Evolutionary conservation across 257 asterid genomes (phyloP).

Genomic region (Solanum medicagineum): DNA sequence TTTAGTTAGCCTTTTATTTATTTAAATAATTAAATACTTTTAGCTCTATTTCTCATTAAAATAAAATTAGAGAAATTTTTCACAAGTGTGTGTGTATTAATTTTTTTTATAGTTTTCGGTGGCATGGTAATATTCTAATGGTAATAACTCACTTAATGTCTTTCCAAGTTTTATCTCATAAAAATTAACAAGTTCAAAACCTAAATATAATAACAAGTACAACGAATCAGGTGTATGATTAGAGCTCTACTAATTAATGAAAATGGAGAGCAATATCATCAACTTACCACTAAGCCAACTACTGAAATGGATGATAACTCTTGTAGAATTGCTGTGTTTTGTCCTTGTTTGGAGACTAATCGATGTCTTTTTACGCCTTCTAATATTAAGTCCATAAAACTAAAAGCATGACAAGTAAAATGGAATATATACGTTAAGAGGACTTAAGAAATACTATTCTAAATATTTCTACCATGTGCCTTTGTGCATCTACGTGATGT

Average conservation of each 20-base stretch:
- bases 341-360: not conserved
- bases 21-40: no score
- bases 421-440: no score
- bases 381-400: conserved; percentile 14
- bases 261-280: not conserved
- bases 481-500: not conserved
- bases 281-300: conserved; percentile 39
- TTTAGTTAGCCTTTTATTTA: no score
- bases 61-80: no score
- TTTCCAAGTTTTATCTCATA: conserved; percentile 26
- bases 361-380: not conserved
- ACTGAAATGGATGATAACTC: conserved; percentile 37
- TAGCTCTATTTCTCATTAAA: no score
- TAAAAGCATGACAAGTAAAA: not conserved
- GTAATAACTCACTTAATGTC: conserved; percentile 18
- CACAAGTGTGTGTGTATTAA: no score
- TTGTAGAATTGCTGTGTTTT: conserved; percentile 16
- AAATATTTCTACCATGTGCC: not conserved
- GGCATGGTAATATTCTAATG: not conserved
- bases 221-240: not conserved
- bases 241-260: not conserved
- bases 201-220: not conserved
- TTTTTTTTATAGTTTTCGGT: not conserved
- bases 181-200: conserved; percentile 22
- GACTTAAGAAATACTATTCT: not conserved